Conservation (phyloP, 495 filamentous ascomycete species). For the Cercophora scortea region DNA sequence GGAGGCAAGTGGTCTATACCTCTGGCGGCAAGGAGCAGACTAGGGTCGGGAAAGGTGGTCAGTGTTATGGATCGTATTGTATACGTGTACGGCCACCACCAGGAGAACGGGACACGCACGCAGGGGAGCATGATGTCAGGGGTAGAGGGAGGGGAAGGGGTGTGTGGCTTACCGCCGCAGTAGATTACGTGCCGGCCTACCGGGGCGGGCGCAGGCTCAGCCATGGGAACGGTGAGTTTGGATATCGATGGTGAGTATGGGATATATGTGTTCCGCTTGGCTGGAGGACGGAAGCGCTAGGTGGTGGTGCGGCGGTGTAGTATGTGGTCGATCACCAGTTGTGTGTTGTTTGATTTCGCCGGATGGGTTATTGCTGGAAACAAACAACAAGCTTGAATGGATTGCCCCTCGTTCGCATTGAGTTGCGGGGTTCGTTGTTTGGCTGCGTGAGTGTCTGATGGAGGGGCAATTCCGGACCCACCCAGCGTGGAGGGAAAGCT, state of each 20-base stretch:
- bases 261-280: no score
- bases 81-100: slow-evolving; percentile 3
- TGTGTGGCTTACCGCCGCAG: slow-evolving; percentile 23
- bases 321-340: no score
- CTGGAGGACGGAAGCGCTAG: no score
- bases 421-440: not conserved
- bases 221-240: slow-evolving; percentile 10
- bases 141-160: not conserved
- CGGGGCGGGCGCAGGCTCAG: slow-evolving; percentile 12
- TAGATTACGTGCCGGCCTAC: slow-evolving; percentile 20
- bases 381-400: not conserved
- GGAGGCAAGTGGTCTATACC: slow-evolving; percentile 44
- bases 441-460: no score
- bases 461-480: no score
- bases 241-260: no score
- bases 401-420: not conserved
- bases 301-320: no score
- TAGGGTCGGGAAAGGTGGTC: slow-evolving; percentile 21
- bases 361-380: not conserved
- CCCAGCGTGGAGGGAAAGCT: no score
- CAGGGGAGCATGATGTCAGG: slow-evolving; percentile 18
- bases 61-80: not conserved
- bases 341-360: no score
- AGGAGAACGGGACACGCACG: no score
- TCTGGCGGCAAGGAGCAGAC: slow-evolving; percentile 92